Base-by-base conservation (phyloP, 1,284 basidiomycete genomes). In the Ustilago loliicola region DNA sequence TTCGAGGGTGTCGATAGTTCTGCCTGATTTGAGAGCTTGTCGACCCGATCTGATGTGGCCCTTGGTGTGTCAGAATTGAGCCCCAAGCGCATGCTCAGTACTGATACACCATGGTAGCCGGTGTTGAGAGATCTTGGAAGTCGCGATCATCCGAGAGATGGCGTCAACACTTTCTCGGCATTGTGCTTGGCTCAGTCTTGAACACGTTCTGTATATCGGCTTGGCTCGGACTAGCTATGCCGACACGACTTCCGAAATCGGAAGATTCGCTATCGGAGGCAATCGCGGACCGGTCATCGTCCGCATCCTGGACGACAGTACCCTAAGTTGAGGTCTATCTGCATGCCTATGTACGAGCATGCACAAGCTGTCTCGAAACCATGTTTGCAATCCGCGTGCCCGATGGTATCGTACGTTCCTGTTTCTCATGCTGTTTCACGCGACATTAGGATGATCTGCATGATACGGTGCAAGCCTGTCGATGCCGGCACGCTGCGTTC, bases 351-450 rank as follows among this genome's bases (percentile, higher is more conserved):
- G 8, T 25, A 19, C 23, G 27, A 27, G 25, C 25, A 50, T 50
- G 23, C 25, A 50, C 9, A 25, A 17, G 27, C 5, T 19, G 27
- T 50, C 6, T 21, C 15, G 21, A 21, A 23, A 25, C n/a, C n/a
- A 21, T 29, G 15, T 8, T 42, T 25, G 23, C 25, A 0, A 17
- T 17, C 23, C 48, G 23, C 25, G 25, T 50, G 48, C 17, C 48
- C 48, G 29, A 50, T 50, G 48, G n/a, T 17, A 50, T 27, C 48
- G 8, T 50, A 27, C 48, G 25, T 50, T 50, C 48, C 48, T 29
- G 48, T 50, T 50, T 50, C 48, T 27, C 48, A 29, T n/a, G 48
- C 4, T 7, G 27, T 50, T 50, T 50, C 48, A 50, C 48, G 48
- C 48, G 48, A 50, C 23, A 29, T 11, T n/a, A 13, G 23, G 48